Conservation (phyloP, 257 asterid genomes). For the Nicotiana knightiana region DNA sequence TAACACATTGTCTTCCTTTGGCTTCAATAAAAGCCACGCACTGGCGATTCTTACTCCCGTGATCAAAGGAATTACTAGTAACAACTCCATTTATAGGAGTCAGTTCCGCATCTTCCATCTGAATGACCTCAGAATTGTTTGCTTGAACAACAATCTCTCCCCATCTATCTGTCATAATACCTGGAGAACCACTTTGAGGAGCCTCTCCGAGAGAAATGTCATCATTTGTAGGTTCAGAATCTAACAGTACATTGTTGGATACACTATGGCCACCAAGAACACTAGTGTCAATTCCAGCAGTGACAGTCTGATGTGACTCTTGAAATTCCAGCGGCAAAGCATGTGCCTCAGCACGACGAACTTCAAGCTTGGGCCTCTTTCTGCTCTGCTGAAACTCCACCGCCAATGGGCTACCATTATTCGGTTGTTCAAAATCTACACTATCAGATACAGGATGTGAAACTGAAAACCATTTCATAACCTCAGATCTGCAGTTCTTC, state of each 20-base stretch:
- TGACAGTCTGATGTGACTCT: constrained; percentile 45
- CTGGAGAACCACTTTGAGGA: constrained; percentile 33
- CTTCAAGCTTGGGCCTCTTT: constrained; percentile 94
- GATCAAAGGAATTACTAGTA: constrained; percentile 35
- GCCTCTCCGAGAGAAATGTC: constrained; percentile 25
- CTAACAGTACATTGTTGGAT: constrained; percentile 30
- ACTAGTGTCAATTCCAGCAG: constrained; percentile 43
- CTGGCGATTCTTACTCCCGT: constrained; percentile 60
- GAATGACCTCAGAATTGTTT: constrained; percentile 39
- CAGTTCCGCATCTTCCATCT: constrained; percentile 35
- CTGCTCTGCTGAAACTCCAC: constrained; percentile 52
- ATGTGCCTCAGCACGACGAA: constrained; percentile 94
- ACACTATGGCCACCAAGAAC: constrained; percentile 39
- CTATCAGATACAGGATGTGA: constrained; percentile 45
- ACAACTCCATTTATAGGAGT: constrained; percentile 41
- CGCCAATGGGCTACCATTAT: constrained; percentile 38
- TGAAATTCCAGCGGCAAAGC: constrained; percentile 28
- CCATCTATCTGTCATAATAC: constrained; percentile 53
- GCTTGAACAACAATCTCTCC: constrained; percentile 59
- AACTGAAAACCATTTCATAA: constrained; percentile 83
- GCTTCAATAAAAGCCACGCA: constrained; percentile 86
- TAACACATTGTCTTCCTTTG: constrained; percentile 92
- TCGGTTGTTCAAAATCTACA: constrained; percentile 40
- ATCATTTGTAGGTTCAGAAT: constrained; percentile 37
- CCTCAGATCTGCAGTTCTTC: constrained; percentile 89